phyloP scores from a whole-genome alignment of 257 asterid species.

The Anisodus acutangulus region DNA sequence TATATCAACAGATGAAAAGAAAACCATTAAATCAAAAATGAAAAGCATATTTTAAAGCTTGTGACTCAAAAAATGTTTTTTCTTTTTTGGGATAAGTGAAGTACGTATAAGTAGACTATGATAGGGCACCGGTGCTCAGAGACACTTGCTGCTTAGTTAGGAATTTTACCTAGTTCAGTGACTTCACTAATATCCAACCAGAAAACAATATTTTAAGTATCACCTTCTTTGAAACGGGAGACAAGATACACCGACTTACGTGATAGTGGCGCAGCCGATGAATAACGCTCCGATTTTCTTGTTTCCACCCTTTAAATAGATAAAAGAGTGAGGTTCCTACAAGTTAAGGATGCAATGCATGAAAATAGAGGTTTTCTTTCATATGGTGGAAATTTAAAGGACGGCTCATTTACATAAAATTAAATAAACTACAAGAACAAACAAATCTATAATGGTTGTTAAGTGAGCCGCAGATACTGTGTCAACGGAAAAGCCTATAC shows the following conservation, averaged over 20 bases:
- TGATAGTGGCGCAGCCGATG: constrained; percentile 98
- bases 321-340: constrained; percentile 90
- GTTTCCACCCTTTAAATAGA: constrained; percentile 99
- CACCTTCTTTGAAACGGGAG: constrained; percentile 19
- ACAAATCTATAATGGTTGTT: background rate
- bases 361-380: constrained; percentile 39
- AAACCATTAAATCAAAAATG: constrained; percentile 28
- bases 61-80: background rate
- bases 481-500: background rate
- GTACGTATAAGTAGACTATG: background rate
- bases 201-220: constrained; percentile 4
- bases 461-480: background rate
- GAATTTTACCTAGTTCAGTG: constrained; percentile 22
- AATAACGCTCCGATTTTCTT: constrained; percentile 97
- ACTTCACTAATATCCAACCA: constrained; percentile 26
- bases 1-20: constrained; percentile 33
- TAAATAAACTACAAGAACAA: constrained; percentile 1
- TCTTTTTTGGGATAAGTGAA: background rate
- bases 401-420: background rate
- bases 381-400: constrained; percentile 32
- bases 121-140: background rate
- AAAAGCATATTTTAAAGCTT: constrained; percentile 26
- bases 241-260: constrained; percentile 59
- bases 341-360: constrained; percentile 57
- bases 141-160: background rate